A percentile compares a stretch with the other conserved stretches of the same genome.
phyloP scores from a whole-genome alignment of 1,284 basidiomycete genomes.

The Grifola frondosa region DNA sequence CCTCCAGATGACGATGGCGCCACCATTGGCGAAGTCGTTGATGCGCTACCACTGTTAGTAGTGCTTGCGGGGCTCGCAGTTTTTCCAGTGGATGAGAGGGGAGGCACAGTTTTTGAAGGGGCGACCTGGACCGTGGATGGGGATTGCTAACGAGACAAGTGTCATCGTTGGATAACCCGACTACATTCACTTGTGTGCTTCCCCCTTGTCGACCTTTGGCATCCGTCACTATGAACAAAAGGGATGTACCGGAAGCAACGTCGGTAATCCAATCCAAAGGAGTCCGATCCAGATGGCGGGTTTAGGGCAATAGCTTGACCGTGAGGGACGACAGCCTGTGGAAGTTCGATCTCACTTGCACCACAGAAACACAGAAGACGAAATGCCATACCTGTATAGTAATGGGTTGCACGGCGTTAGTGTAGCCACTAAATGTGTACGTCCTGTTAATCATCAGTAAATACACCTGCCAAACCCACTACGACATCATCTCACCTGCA shows the following conservation, averaged over 20 bases:
- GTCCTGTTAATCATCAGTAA: conserved; percentile 36
- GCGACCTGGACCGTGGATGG: conserved; percentile 46
- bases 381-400: conserved; percentile 60
- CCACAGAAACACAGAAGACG: conserved; percentile 2
- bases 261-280: conserved; percentile 59
- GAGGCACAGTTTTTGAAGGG: conserved; percentile 23
- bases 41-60: conserved; percentile 4
- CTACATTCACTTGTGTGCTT: conserved; percentile 47
- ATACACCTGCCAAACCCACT: background rate
- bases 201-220: conserved; percentile 56
- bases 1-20: conserved; percentile 37
- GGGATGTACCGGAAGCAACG: conserved; percentile 55
- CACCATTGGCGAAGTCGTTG: conserved; percentile 25
- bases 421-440: conserved; percentile 51
- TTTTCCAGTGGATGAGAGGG: conserved; percentile 16
- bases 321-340: conserved; percentile 64
- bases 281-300: conserved; percentile 41
- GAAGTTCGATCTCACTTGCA: background rate
- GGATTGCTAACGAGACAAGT: conserved; percentile 50
- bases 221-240: conserved; percentile 66
- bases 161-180: conserved; percentile 49
- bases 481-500: conserved; percentile 47
- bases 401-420: conserved; percentile 55
- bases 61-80: conserved; percentile 6
- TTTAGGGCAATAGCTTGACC: conserved; percentile 51